Conservation (phyloP, 371 early-diverging fungal genomes). For the Mortierella sp. region DNA sequence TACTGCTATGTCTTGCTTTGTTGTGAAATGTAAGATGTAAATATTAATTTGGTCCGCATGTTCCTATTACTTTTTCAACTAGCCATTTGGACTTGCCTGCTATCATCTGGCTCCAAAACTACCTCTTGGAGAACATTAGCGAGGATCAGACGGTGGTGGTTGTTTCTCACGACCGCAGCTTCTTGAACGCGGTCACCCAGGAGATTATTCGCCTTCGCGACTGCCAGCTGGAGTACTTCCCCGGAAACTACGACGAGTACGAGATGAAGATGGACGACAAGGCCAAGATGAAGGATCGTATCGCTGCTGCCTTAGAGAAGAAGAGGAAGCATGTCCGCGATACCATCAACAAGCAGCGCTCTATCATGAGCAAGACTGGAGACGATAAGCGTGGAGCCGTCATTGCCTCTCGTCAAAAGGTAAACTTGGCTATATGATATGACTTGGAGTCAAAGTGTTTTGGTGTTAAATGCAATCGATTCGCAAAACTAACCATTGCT, state of each 20-base stretch:
- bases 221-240: slow-evolving; percentile 73
- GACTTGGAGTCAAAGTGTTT: neutral
- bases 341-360: slow-evolving; percentile 74
- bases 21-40: too few relatives aligned
- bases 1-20: neutral
- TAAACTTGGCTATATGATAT: slow-evolving; percentile 27
- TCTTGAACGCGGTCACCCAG: slow-evolving; percentile 75
- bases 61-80: neutral
- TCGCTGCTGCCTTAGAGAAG: slow-evolving; percentile 68
- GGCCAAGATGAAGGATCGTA: slow-evolving; percentile 66
- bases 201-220: slow-evolving; percentile 83
- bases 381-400: slow-evolving; percentile 84
- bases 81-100: slow-evolving; percentile 89
- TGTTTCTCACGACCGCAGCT: slow-evolving; percentile 87
- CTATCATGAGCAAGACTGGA: slow-evolving; percentile 77
- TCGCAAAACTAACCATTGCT: neutral
- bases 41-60: slow-evolving; percentile 4
- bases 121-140: slow-evolving; percentile 67
- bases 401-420: slow-evolving; percentile 82
- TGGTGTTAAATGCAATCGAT: neutral
- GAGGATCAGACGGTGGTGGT: slow-evolving; percentile 74
- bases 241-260: slow-evolving; percentile 84
- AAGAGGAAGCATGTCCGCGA: slow-evolving; percentile 71
- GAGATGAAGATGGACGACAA: slow-evolving; percentile 74
- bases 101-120: slow-evolving; percentile 83